These are phyloP conservation scores for Mycosarcoma maydis DNA, from an alignment of 1,284 basidiomycete genomes.

Conservation along the genomic window DNA sequence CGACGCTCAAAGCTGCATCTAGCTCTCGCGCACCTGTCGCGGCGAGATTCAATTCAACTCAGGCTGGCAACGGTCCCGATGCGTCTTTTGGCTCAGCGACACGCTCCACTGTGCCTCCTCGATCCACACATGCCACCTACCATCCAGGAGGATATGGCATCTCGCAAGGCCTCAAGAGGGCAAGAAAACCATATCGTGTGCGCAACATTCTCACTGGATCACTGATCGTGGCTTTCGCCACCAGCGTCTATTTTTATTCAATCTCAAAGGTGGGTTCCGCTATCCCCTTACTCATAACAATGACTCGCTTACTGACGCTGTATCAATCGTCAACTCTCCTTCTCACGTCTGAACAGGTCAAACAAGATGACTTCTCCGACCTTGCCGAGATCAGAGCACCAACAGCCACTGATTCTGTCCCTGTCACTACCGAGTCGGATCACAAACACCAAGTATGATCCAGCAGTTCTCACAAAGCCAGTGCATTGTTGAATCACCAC, in stretches of 20 bases:
- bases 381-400: conserved; percentile 50
- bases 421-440: conserved; percentile 38
- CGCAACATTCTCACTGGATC: conserved; percentile 83
- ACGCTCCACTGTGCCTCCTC: conserved; percentile 42
- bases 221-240: conserved; percentile 77
- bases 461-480: neutral
- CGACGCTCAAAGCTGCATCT: conserved; percentile 10
- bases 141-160: conserved; percentile 57
- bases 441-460: conserved; percentile 41
- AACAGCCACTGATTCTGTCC: conserved; percentile 13
- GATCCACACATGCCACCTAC: conserved; percentile 52
- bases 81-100: conserved; percentile 26
- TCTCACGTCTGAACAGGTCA: conserved; percentile 21
- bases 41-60: conserved; percentile 30
- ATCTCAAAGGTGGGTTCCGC: conserved; percentile 70
- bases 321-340: neutral
- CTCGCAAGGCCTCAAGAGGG: conserved; percentile 75
- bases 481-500: too few relatives aligned
- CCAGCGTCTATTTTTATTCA: conserved; percentile 90
- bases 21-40: conserved; percentile 4
- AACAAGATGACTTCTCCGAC: conserved; percentile 62
- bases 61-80: conserved; percentile 18
- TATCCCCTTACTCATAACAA: neutral
- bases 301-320: neutral
- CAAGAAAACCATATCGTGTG: conserved; percentile 81